These are phyloP conservation scores for Colletotrichum incanum DNA, from an alignment of 2,329 filamentous ascomycete species.

Conservation along the genomic window DNA sequence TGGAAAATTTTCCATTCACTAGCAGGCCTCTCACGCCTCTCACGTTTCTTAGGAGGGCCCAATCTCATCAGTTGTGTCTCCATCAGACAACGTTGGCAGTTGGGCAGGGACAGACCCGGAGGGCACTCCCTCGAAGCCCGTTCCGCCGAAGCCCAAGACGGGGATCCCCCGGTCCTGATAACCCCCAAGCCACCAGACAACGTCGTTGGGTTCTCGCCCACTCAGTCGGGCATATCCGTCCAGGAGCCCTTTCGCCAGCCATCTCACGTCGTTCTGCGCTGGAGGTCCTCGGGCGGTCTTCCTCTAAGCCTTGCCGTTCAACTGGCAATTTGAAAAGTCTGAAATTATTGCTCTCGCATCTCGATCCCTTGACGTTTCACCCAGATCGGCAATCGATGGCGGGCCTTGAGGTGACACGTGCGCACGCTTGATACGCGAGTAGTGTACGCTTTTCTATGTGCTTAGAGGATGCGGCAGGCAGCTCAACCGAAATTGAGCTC, in stretches of 20 bases:
- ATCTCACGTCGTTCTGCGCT: neutral
- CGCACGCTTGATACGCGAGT: constrained; percentile 9
- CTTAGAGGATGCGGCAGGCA: neutral
- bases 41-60: neutral
- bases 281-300: constrained; percentile 13
- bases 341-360: constrained; percentile 17
- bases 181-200: constrained; percentile 9
- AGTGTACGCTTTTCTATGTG: constrained; percentile 1
- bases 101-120: constrained; percentile 28
- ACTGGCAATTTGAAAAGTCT: constrained; percentile 16
- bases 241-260: neutral
- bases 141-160: constrained; percentile 33
- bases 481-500: constrained; percentile 4
- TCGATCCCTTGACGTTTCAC: constrained; percentile 30
- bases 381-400: constrained; percentile 26
- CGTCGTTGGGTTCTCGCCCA: constrained; percentile 28
- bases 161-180: constrained; percentile 28
- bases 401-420: constrained; percentile 25
- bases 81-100: constrained; percentile 20
- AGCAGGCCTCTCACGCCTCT: neutral
- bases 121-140: constrained; percentile 15
- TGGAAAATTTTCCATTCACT: neutral
- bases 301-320: neutral
- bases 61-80: constrained; percentile 4
- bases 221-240: constrained; percentile 21